These are phyloP conservation scores for Populus hybrid DNA, from an alignment of 441 rosid genomes.

Conservation along the genomic window DNA sequence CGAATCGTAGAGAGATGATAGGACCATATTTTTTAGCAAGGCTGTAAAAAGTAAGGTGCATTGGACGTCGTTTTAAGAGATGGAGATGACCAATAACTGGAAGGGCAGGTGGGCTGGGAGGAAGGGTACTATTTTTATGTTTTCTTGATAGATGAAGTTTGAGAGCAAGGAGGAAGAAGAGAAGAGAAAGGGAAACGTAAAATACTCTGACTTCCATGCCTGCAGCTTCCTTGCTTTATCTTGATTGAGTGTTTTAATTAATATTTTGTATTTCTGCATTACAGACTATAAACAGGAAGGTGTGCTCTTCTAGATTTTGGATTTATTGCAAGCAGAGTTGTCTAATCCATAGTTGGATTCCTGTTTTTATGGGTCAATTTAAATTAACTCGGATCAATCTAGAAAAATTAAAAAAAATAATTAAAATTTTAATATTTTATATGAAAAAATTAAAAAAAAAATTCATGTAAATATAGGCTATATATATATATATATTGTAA, in stretches of 20 bases:
- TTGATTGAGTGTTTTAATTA: too few species aligned
- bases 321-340: too few species aligned
- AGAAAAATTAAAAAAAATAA: accelerated
- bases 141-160: conserved; percentile 18
- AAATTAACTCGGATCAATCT: accelerated
- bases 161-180: conserved; percentile 13
- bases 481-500: too few species aligned
- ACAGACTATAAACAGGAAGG: too few species aligned
- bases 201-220: conserved; percentile 27
- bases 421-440: too few species aligned
- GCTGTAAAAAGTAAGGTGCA: conserved; percentile 37
- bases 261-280: too few species aligned
- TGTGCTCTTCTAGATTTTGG: too few species aligned
- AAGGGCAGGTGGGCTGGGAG: conserved; percentile 50
- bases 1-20: conserved; percentile 39
- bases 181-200: conserved; percentile 13
- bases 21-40: conserved; percentile 41
- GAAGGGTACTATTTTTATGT: conserved; percentile 26
- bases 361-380: accelerated
- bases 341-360: accelerated
- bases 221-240: neutral
- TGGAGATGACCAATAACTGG: conserved; percentile 64
- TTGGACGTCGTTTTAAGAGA: conserved; percentile 44
- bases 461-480: too few species aligned
- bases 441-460: too few species aligned